These are phyloP conservation scores for Dipteronia sinensis DNA, from an alignment of 345 rosid genomes.

Conservation along the genomic window DNA sequence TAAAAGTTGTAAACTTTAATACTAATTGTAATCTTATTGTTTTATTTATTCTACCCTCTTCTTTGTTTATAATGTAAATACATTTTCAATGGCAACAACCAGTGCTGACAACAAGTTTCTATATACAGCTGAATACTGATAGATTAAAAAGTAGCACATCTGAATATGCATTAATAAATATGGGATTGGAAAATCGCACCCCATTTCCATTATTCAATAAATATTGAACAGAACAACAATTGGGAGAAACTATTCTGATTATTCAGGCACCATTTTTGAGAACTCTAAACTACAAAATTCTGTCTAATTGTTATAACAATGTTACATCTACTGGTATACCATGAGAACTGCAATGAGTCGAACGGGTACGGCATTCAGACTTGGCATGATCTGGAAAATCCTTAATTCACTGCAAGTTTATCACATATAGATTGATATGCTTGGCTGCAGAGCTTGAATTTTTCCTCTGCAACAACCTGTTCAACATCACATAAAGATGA, in stretches of 20 bases:
- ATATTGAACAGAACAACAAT: neutral
- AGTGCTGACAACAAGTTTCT: too few relatives aligned
- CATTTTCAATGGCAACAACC: neutral
- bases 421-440: constrained; percentile 78
- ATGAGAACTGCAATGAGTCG: neutral
- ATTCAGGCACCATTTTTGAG: constrained; percentile 10
- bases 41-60: neutral
- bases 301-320: neutral
- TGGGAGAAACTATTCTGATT: neutral
- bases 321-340: constrained; percentile 3
- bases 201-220: constrained; percentile 1
- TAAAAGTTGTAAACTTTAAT: neutral
- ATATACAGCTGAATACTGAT: too few relatives aligned
- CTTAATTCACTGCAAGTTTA: constrained; percentile 56
- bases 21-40: neutral
- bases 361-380: neutral
- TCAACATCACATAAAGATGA: too few relatives aligned
- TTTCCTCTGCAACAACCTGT: constrained; percentile 78
- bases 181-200: neutral
- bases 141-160: too few relatives aligned
- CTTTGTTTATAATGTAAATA: too few relatives aligned
- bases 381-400: neutral
- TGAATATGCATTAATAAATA: neutral
- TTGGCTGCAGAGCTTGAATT: constrained; percentile 80
- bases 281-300: constrained; percentile 1